Conservation (phyloP, 2,329 filamentous ascomycete genomes). For the Plenodomus tracheiphilus region DNA sequence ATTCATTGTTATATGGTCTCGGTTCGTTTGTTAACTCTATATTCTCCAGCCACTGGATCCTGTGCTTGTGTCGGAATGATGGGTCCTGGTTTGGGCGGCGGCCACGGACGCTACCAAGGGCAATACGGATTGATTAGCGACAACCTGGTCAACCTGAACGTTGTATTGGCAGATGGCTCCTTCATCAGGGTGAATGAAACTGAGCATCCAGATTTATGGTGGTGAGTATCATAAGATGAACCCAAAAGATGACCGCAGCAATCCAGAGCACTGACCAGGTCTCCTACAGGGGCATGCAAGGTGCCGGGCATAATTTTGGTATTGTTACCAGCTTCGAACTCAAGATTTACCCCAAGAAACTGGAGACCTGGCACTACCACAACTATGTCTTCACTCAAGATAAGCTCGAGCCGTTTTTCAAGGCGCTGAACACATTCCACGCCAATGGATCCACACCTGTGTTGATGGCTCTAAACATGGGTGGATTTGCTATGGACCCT, state of each 20-base stretch:
- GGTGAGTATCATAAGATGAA: too few species aligned
- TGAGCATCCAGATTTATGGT: conserved; percentile 41
- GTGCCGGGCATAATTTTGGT: conserved; percentile 33
- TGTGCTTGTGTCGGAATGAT: conserved; percentile 55
- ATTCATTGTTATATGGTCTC: too few species aligned
- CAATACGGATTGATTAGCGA: conserved; percentile 57
- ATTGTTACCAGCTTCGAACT: conserved; percentile 17
- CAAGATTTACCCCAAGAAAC: background rate
- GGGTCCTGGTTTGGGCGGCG: conserved; percentile 59
- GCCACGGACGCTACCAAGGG: conserved; percentile 58
- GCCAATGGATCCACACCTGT: conserved; percentile 5
- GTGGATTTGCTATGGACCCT: too few species aligned
- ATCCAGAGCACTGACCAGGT: too few species aligned
- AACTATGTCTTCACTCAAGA: conserved; percentile 5
- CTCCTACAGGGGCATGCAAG: too few species aligned
- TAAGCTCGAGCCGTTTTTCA: conserved; percentile 6
- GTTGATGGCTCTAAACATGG: conserved; percentile 5
- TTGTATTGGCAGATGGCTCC: conserved; percentile 56
- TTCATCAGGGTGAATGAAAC: conserved; percentile 40
- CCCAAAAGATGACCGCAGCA: too few species aligned
- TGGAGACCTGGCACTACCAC: conserved; percentile 8
- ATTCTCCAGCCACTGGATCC: conserved; percentile 22
- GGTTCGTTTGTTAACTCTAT: too few species aligned
- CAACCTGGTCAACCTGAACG: conserved; percentile 54
- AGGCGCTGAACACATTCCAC: conserved; percentile 4